Conservation (phyloP, 306 rosid genomes). For the Inga oerstediana region DNA sequence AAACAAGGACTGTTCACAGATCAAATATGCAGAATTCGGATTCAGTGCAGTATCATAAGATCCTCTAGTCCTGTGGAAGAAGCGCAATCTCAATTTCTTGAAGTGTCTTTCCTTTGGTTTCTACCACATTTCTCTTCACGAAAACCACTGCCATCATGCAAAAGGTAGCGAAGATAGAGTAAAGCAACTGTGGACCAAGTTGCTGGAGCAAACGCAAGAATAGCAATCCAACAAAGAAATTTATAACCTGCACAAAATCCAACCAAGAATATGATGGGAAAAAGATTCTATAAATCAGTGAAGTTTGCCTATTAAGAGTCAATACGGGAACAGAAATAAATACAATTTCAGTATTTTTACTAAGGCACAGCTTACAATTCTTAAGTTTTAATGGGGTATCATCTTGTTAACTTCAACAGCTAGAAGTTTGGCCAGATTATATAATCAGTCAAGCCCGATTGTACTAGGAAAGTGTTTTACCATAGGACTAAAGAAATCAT, state of each 20-base stretch:
- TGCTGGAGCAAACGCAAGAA: constrained; percentile 84
- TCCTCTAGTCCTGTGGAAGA: constrained; percentile 74
- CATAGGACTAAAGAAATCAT: constrained; percentile 13
- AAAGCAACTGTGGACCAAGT: constrained; percentile 76
- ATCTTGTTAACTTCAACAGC: constrained; percentile 17
- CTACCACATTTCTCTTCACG: constrained; percentile 85
- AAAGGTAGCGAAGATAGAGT: constrained; percentile 73
- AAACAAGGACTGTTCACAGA: constrained; percentile 17
- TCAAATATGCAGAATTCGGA: constrained; percentile 23
- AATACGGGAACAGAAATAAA: not conserved
- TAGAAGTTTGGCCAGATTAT: constrained; percentile 9
- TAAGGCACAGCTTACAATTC: constrained; percentile 5
- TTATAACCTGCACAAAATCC: constrained; percentile 67
- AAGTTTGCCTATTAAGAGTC: constrained; percentile 21
- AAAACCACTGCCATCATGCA: constrained; percentile 82
- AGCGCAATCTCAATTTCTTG: constrained; percentile 98
- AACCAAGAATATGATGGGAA: constrained; percentile 14
- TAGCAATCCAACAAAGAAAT: constrained; percentile 92
- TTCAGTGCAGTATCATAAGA: constrained; percentile 6
- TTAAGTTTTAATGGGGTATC: not conserved
- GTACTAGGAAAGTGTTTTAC: not conserved
- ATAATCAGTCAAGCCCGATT: constrained; percentile 20
- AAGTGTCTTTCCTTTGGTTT: constrained; percentile 96
- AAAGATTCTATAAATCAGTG: not conserved
- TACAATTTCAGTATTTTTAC: constrained; percentile 7